Evolutionary conservation across 192 early-diverging fungal species (phyloP).

Genomic region (Helicostylum pulchrum): DNA sequence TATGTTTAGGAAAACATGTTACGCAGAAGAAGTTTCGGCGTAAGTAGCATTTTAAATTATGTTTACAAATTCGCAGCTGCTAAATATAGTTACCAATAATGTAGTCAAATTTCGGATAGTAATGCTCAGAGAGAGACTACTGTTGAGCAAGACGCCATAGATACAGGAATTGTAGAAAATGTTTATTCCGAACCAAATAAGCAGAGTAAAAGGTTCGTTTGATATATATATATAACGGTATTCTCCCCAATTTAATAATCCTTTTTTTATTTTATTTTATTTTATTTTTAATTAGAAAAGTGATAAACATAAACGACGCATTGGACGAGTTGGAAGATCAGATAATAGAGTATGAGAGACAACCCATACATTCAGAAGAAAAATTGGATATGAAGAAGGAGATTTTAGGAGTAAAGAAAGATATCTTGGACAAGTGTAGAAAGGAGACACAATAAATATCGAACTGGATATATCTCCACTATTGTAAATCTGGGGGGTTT

Average conservation of each 20-base stretch:
- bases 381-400: slow-evolving; percentile 13
- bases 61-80: slow-evolving; percentile 9
- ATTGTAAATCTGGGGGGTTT: slow-evolving; percentile 3
- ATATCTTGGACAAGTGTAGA: slow-evolving; percentile 6
- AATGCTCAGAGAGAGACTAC: background rate
- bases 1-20: slow-evolving; percentile 11
- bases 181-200: background rate
- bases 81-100: slow-evolving; percentile 5
- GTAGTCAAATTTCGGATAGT: slow-evolving; percentile 4
- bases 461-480: background rate
- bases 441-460: slow-evolving; percentile 5
- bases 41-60: slow-evolving; percentile 8
- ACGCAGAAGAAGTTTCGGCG: slow-evolving; percentile 3
- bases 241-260: background rate
- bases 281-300: slow-evolving; percentile 3
- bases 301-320: background rate
- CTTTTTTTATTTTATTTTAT: slow-evolving; percentile 1
- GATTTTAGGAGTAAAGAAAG: slow-evolving; percentile 8
- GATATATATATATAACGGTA: slow-evolving; percentile 1
- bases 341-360: slow-evolving; percentile 3
- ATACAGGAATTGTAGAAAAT: background rate
- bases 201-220: slow-evolving; percentile 13
- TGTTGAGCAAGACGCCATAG: background rate
- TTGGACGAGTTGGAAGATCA: slow-evolving; percentile 5
- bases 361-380: slow-evolving; percentile 1